phyloP scores from a whole-genome alignment of 805 yeast species.

The Trichomonascus vanleenenianus region DNA sequence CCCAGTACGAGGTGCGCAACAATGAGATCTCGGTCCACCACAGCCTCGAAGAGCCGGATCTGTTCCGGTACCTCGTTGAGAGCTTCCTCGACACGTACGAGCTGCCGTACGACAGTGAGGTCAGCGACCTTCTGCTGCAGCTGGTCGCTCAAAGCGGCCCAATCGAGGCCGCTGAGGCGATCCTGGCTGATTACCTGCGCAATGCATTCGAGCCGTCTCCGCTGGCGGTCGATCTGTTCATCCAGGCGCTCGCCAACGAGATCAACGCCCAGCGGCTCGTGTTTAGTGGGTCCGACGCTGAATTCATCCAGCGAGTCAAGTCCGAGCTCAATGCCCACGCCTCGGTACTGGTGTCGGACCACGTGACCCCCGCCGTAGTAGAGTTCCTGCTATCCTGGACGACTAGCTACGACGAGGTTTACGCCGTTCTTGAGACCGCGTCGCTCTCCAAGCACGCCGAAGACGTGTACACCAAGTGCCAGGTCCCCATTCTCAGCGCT shows the following conservation, averaged over 20 bases:
- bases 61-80: conserved; percentile 19
- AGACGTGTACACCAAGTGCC: conserved; percentile 22
- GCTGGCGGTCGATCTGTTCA: conserved; percentile 17
- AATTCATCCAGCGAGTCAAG: conserved; percentile 15
- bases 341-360: conserved; percentile 11
- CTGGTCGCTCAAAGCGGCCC: conserved; percentile 22
- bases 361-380: conserved; percentile 19
- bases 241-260: conserved; percentile 15
- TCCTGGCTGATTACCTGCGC: conserved; percentile 8
- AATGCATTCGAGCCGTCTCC: conserved; percentile 12
- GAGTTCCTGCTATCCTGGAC: conserved; percentile 22
- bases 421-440: conserved; percentile 19
- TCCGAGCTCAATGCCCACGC: conserved; percentile 13
- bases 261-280: conserved; percentile 13
- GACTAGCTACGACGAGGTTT: conserved; percentile 18
- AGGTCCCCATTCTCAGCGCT: conserved; percentile 16
- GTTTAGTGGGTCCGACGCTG: conserved; percentile 12
- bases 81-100: conserved; percentile 14
- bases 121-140: conserved; percentile 22
- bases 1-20: conserved; percentile 12
- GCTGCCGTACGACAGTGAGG: conserved; percentile 7
- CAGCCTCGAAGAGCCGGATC: conserved; percentile 19
- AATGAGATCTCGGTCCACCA: conserved; percentile 16
- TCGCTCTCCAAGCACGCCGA: conserved; percentile 11
- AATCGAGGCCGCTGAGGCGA: conserved; percentile 16